These are phyloP conservation scores for Anisodus acutangulus DNA, from an alignment of 257 asterid species.

Conservation along the genomic window DNA sequence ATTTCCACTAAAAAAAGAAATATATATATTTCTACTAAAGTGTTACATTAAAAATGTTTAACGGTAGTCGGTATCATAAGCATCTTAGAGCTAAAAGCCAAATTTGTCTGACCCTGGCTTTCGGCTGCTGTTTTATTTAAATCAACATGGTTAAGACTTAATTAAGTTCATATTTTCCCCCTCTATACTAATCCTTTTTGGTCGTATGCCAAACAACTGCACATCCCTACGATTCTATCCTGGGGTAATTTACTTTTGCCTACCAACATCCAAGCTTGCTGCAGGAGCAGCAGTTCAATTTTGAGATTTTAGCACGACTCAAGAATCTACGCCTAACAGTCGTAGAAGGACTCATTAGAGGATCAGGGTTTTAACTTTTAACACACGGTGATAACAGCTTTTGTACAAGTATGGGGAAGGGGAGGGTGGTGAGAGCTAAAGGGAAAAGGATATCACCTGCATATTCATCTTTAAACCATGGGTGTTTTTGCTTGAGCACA, in stretches of 20 bases:
- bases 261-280: neutral
- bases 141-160: neutral
- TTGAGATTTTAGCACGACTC: neutral
- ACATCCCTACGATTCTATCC: neutral
- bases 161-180: neutral
- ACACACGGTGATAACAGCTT: neutral
- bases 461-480: neutral
- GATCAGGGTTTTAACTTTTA: neutral
- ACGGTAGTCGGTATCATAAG: no score
- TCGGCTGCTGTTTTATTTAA: no score
- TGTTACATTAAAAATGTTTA: neutral
- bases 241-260: neutral
- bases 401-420: neutral
- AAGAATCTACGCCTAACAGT: neutral
- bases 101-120: no score
- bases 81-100: no score
- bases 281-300: neutral
- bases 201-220: neutral
- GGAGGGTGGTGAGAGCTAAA: neutral
- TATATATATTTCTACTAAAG: no score
- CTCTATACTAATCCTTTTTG: neutral
- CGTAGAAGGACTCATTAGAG: neutral
- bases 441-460: neutral
- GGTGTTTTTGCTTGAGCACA: neutral
- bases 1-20: neutral